Evolutionary conservation across 179 eudicot species (phyloP).

Genomic region (Camellia oleifera): DNA sequence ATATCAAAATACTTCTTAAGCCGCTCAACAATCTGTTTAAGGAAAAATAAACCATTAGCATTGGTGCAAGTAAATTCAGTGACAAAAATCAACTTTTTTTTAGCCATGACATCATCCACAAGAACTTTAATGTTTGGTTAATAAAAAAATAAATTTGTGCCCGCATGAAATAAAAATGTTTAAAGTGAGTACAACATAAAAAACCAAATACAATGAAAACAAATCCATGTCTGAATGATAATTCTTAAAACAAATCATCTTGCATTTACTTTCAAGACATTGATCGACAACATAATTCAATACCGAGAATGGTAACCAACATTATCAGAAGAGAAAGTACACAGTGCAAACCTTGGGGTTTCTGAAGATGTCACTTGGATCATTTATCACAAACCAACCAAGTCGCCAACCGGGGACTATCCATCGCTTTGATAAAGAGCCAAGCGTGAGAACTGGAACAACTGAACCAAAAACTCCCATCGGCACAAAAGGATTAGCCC

Average conservation of each 20-base stretch:
- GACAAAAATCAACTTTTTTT: too few species aligned
- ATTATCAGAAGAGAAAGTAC: too few species aligned
- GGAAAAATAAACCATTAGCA: slow-evolving; percentile 8
- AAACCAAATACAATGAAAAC: neutral
- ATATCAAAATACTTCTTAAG: slow-evolving; percentile 78
- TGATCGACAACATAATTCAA: too few species aligned
- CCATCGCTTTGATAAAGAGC: slow-evolving; percentile 88
- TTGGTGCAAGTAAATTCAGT: neutral
- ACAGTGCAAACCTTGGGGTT: neutral
- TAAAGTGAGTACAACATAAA: neutral
- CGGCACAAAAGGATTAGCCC: slow-evolving; percentile 65
- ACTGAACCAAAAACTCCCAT: slow-evolving; percentile 74
- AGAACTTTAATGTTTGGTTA: too few species aligned
- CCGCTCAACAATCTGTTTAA: slow-evolving; percentile 66
- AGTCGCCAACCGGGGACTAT: slow-evolving; percentile 89
- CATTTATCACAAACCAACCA: slow-evolving; percentile 78
- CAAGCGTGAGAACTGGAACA: slow-evolving; percentile 74
- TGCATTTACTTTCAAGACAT: too few species aligned
- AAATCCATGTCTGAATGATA: neutral
- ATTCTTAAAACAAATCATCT: too few species aligned
- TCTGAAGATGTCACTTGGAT: slow-evolving; percentile 44
- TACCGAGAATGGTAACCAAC: too few species aligned
- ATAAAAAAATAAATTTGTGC: neutral
- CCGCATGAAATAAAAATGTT: neutral
- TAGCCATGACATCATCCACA: too few species aligned